Base-by-base conservation (phyloP, 179 eudicot species). In the Gypsophila paniculata region DNA sequence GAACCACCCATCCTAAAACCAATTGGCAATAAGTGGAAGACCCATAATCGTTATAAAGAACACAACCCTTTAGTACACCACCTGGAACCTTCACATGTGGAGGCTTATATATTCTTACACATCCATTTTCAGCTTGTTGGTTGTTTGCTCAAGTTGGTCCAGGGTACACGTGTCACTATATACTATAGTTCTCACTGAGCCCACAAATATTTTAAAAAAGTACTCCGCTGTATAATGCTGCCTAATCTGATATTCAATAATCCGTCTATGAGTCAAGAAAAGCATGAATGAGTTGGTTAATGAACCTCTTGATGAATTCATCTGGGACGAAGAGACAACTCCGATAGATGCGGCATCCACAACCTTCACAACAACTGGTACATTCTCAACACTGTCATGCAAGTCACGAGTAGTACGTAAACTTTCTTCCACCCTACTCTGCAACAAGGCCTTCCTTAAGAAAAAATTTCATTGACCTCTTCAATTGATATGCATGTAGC, bases 311-410 rank as follows among this genome's bases (percentile, higher is more conserved):
- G 74, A 72, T 25, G 57, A 53, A 73, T 17, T 10, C 46, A 75
- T 72, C 74, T 79, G 85, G 51, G 79, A 85, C 32, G 70, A 65
- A 72, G 87, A 73, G 52, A 77, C 46, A 73, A 65, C 84, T 78
- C 75, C 85, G 77, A 76, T 75, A 81, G 85, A 88, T 54, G 79
- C 85, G 70, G 83, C 76, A 80, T 90, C 93, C 76, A 86, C 90
- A 74, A 82, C 88, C 82, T 89, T 88, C 69, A 84, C 91, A 25
- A 84, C 91, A 25, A 85, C 89, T 55, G 97, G 90, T 73, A 85
- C 84, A 69, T 81, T 73, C 72, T 80, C 91, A 79, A 88, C 96
- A 75, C 72, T 80, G 42, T 78, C 87, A 44, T 84, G 81, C 72
- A 80, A 76, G 70, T 69, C 72, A 74, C 81, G 78, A 72, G 68